These are phyloP conservation scores for Fusarium algeriense DNA, from an alignment of 2,329 filamentous ascomycete genomes.

Conservation along the genomic window DNA sequence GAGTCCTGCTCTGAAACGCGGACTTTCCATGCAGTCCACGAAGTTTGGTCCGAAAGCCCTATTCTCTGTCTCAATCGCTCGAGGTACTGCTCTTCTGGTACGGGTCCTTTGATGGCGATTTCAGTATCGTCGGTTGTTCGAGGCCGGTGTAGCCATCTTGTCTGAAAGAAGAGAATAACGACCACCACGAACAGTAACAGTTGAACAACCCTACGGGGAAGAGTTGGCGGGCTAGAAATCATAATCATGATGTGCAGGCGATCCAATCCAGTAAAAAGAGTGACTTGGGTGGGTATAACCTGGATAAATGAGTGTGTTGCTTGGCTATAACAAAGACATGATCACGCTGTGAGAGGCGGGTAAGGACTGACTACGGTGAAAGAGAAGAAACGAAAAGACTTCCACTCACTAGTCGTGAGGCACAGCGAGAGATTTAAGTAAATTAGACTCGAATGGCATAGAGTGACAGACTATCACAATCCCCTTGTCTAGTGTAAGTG, in stretches of 20 bases:
- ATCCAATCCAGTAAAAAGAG: conserved; percentile 36
- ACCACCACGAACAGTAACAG: conserved; percentile 46
- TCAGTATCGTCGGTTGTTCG: conserved; percentile 16
- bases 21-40: conserved; percentile 54
- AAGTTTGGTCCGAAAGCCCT: conserved; percentile 49
- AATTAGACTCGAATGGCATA: conserved; percentile 23
- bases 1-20: conserved; percentile 47
- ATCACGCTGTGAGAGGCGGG: conserved; percentile 20
- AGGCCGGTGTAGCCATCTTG: conserved; percentile 29
- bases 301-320: conserved; percentile 23
- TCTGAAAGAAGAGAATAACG: conserved; percentile 43
- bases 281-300: conserved; percentile 44
- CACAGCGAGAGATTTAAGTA: conserved; percentile 42
- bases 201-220: conserved; percentile 42
- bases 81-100: conserved; percentile 52
- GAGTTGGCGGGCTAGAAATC: conserved; percentile 40
- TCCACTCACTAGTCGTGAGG: conserved; percentile 22
- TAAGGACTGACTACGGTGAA: conserved; percentile 13
- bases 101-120: conserved; percentile 31
- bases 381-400: not conserved
- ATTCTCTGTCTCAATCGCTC: conserved; percentile 46
- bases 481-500: conserved; percentile 42
- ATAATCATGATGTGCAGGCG: conserved; percentile 44
- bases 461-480: conserved; percentile 24
- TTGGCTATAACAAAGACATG: conserved; percentile 40